These are phyloP conservation scores for Pleurotus citrinopileatus DNA, from an alignment of 768 basidiomycete species.

Conservation along the genomic window DNA sequence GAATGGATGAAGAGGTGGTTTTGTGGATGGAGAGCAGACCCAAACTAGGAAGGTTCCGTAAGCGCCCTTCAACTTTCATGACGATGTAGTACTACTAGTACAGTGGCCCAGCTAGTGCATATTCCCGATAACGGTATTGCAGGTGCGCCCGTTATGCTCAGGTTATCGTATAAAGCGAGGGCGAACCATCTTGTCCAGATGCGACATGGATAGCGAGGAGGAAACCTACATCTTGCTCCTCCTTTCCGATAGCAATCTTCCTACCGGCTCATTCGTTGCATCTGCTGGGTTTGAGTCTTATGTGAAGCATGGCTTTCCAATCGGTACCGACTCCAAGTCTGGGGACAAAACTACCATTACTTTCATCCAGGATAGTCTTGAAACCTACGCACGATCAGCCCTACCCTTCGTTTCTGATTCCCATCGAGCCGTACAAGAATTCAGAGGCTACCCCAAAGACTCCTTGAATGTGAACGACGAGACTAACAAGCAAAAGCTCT, in stretches of 20 bases:
- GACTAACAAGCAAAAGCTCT: slow-evolving; percentile 16
- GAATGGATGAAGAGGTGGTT: slow-evolving; percentile 7
- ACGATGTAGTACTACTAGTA: no score
- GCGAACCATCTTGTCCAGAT: not conserved
- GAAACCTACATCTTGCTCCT: slow-evolving; percentile 75
- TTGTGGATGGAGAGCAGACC: not conserved
- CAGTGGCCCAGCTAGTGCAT: no score
- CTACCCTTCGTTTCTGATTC: slow-evolving; percentile 79
- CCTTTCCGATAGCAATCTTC: slow-evolving; percentile 89
- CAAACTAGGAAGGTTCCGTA: not conserved
- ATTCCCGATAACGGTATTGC: not conserved
- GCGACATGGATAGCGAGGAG: slow-evolving; percentile 26
- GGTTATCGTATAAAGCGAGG: no score
- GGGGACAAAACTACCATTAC: slow-evolving; percentile 32
- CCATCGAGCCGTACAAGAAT: slow-evolving; percentile 39
- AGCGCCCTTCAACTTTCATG: not conserved
- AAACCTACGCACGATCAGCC: slow-evolving; percentile 75
- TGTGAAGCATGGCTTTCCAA: slow-evolving; percentile 76
- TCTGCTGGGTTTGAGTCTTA: slow-evolving; percentile 93
- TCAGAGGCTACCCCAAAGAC: slow-evolving; percentile 11
- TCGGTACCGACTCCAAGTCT: slow-evolving; percentile 21
- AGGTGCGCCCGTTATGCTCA: no score
- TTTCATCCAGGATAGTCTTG: slow-evolving; percentile 71
- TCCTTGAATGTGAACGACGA: slow-evolving; percentile 6
- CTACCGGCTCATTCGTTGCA: slow-evolving; percentile 95